Evolutionary conservation across 805 yeast genomes (phyloP), one percentile per base, ranked within the genome.

Genomic region (Metschnikowia cerradonensis): DNA sequence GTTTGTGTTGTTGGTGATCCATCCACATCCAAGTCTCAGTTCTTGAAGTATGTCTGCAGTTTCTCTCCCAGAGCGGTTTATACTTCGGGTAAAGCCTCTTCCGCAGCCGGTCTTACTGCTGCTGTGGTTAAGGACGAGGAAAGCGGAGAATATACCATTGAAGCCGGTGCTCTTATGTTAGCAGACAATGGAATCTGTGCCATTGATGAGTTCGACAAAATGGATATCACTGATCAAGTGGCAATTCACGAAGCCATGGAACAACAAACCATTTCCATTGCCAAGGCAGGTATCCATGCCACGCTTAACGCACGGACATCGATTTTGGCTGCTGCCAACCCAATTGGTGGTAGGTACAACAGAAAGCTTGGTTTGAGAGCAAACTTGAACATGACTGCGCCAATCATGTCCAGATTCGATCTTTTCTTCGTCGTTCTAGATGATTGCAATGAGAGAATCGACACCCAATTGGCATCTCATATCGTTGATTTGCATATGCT

Each of bases 241-340:
- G 98, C 98, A 3, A 92, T 94, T 73, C 99, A 94, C 72, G 99
- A 94, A 73, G 99, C 98, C 22, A 94, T 94, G 99, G 99, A 94
- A 78, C 99, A 94, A 72, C 99, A 94, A 70, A 94, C 99, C 0
- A 94, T 94, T 58, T 91, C 97, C 14, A 94, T 94, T 63, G 97
- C 99, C 10, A 94, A 94, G 67, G 99, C 99, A 0, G 99, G 99
- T 64, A 94, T 94, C 56, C 97, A 94, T 64, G 98, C 99, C 1
- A 94, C 99, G 0, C 75, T 94, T 62, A 94, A 94, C 67, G 99
- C 99, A 1, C 80, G 99, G 63, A 90, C 99, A 0, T 90, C 97
- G 0, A 94, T 94, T 60, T 72, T 94, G 45, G 99, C 99, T 0
- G 98, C 99, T n/a, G 99, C 99, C 0, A 94, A 94, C 67, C 99